Conservation (phyloP, 2,329 filamentous ascomycete species). For the Beauveria rudraprayagi region DNA sequence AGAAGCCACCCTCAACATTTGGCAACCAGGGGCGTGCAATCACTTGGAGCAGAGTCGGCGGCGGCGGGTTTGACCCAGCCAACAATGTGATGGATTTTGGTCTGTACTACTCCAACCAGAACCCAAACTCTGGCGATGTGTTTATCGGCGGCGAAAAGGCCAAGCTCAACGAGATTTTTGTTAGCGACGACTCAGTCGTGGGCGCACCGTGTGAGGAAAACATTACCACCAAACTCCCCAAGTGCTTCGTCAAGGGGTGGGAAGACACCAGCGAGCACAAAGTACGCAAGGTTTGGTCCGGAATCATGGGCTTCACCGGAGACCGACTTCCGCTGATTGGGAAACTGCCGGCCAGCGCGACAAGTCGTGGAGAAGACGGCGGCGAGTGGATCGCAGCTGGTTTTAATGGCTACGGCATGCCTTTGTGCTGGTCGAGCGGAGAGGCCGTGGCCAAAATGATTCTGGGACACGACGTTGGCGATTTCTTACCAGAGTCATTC, state of each 20-base stretch:
- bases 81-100: constrained; percentile 30
- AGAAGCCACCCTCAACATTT: constrained; percentile 26
- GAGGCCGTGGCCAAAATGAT: constrained; percentile 26
- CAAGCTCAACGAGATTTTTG: constrained; percentile 28
- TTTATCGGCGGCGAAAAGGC: constrained; percentile 45
- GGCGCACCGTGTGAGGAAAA: constrained; percentile 25
- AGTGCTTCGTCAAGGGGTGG: constrained; percentile 26
- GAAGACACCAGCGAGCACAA: constrained; percentile 11
- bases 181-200: constrained; percentile 34
- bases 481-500: constrained; percentile 17
- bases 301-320: constrained; percentile 35
- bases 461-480: constrained; percentile 16
- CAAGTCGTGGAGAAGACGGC: constrained; percentile 12
- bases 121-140: constrained; percentile 29
- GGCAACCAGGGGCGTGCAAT: constrained; percentile 20
- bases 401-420: constrained; percentile 43
- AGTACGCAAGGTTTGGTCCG: constrained; percentile 38
- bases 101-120: constrained; percentile 20
- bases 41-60: constrained; percentile 41
- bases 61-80: constrained; percentile 35
- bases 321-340: constrained; percentile 42
- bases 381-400: constrained; percentile 43
- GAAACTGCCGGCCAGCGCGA: constrained; percentile 24
- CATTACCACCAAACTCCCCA: constrained; percentile 28
- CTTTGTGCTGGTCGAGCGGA: constrained; percentile 40